Evolutionary conservation across 1,284 basidiomycete genomes (phyloP).

Genomic region (Golubevia sp.): DNA sequence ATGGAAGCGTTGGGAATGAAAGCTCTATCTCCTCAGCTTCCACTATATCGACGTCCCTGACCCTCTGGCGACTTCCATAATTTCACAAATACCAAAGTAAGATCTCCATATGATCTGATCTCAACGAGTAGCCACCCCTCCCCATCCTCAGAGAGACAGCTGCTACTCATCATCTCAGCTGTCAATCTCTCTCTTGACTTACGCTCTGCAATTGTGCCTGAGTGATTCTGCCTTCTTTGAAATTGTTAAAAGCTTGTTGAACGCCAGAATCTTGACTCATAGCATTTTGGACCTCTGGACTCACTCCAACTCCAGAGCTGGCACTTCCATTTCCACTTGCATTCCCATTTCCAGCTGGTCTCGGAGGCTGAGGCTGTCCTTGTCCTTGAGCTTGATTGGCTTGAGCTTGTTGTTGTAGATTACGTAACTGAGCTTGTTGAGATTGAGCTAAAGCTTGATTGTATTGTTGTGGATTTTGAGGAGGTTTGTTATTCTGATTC

Average conservation of each 20-base stretch:
- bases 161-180: too few relatives aligned
- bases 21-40: too few relatives aligned
- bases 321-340: neutral
- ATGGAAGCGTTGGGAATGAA: too few relatives aligned
- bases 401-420: slow-evolving; percentile 18
- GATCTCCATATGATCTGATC: too few relatives aligned
- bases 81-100: too few relatives aligned
- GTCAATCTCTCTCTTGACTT: too few relatives aligned
- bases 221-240: neutral
- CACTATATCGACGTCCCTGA: too few relatives aligned
- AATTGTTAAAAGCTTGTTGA: neutral
- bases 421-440: slow-evolving; percentile 36
- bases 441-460: slow-evolving; percentile 22
- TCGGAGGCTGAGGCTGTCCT: slow-evolving; percentile 14
- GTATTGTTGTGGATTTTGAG: slow-evolving; percentile 19
- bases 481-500: neutral
- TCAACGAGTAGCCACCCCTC: too few relatives aligned
- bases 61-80: too few relatives aligned
- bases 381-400: slow-evolving; percentile 14
- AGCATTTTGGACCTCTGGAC: neutral
- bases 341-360: slow-evolving; percentile 9
- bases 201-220: slow-evolving; percentile 1
- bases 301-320: neutral
- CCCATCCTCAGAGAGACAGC: too few relatives aligned
- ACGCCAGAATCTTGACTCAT: neutral